A percentile compares a stretch with the other conserved stretches of the same genome.
Conservation (phyloP, 805 yeast genomes). For the Saccharomycopsis fibuligera region DNA sequence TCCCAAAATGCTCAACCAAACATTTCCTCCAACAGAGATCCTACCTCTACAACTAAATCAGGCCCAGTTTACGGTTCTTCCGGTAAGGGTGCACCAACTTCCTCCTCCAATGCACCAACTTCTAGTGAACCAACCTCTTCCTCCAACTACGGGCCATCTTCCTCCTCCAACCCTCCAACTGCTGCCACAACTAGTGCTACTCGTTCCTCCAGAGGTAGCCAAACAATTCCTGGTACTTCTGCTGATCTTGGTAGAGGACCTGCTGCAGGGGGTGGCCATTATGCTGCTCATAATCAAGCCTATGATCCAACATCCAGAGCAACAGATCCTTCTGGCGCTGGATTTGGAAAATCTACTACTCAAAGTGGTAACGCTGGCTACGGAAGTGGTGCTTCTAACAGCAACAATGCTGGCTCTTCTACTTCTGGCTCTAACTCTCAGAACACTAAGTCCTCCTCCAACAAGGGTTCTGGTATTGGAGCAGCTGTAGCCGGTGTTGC, state of each 20-base stretch:
- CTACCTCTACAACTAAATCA: too few relatives aligned
- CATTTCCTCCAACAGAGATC: background rate
- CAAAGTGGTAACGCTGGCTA: background rate
- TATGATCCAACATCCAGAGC: background rate
- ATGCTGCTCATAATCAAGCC: background rate
- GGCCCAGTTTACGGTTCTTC: too few relatives aligned
- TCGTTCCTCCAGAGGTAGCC: background rate
- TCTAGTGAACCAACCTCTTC: background rate
- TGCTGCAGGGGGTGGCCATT: too few relatives aligned
- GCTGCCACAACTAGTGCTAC: background rate
- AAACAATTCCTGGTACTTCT: background rate
- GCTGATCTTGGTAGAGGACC: background rate
- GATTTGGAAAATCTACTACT: background rate
- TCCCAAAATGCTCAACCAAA: background rate
- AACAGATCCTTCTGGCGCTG: background rate
- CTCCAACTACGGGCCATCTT: too few relatives aligned
- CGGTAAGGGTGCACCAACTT: too few relatives aligned
- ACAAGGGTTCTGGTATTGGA: background rate
- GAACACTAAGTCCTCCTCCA: background rate
- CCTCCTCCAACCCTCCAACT: background rate
- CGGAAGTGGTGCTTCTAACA: background rate
- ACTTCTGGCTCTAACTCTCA: background rate
- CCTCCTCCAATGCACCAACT: too few relatives aligned
- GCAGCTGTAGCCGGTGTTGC: background rate
- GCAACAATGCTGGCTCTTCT: background rate